phyloP scores from a whole-genome alignment of 164 flowering plant species.

The Tetracentron sinense region DNA sequence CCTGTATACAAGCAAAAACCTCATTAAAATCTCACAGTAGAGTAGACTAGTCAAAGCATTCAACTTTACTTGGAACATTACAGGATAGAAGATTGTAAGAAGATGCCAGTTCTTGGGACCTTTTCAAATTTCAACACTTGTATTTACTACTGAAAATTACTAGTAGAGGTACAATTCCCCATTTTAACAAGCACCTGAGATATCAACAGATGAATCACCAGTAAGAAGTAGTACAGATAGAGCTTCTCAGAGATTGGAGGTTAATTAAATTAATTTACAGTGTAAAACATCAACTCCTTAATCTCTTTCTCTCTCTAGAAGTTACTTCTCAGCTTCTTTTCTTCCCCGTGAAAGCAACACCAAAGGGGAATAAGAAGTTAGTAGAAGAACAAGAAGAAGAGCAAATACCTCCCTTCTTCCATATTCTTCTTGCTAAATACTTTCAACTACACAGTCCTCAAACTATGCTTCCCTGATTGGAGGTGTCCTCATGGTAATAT shows the following conservation, averaged over 20 bases:
- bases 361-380: neutral
- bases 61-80: neutral
- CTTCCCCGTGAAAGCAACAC: neutral
- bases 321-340: neutral
- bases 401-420: slow-evolving; percentile 8
- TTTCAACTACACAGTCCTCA: slow-evolving; percentile 23
- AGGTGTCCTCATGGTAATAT: slow-evolving; percentile 72
- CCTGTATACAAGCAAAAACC: too few species aligned
- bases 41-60: neutral
- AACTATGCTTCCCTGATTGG: slow-evolving; percentile 73
- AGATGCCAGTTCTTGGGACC: neutral
- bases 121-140: neutral
- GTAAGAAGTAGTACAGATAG: too few species aligned
- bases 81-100: neutral
- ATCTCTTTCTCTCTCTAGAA: neutral
- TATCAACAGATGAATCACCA: neutral
- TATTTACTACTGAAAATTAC: neutral
- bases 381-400: slow-evolving; percentile 3
- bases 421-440: slow-evolving; percentile 1
- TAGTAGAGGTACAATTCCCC: neutral
- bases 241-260: too few species aligned
- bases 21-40: too few species aligned
- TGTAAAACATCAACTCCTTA: too few species aligned
- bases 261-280: too few species aligned
- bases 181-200: too few species aligned